Evolutionary conservation across 2,329 filamentous ascomycete genomes (phyloP), one percentile per base, ranked within the genome.

Genomic region (Amylocarpus encephaloides): DNA sequence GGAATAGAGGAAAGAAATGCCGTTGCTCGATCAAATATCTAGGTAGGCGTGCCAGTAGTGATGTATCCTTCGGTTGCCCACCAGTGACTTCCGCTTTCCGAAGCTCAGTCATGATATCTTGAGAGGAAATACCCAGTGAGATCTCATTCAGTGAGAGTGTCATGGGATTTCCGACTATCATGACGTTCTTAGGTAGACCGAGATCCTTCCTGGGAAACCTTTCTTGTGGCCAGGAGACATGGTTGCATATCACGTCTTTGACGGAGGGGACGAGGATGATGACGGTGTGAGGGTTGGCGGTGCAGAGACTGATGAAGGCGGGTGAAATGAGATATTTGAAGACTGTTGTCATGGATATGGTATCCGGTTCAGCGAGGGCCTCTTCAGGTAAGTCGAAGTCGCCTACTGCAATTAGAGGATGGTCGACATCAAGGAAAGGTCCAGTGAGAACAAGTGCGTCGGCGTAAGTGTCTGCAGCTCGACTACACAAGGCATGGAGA

Each of bases 391-490:
- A 75, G 62, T 92, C 81, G 64, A 92, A 85, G 69, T 92, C 86
- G 56, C 89, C 85, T 13, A 80, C 78, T 19, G 89, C 88, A 48
- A 98, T 79, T 22, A 94, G 74, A 0, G 93, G 92, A 66, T 98
- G 93, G 60, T 96, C 90, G 33, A 86, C 76, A 66, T 97, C 93
- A 58, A 98, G 76, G 66, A 98, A 96, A 0, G 93, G 93, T 0
- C 93, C 93, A 3, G 80, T 74, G 7, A 98, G 75, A 39, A 97
- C 77, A 26, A 98, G 71, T 2, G 81, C 80, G 66, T 98, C 93
- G 10, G 85, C 86, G 56, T 80, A 83, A 18, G 77, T 79, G 56
- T 88, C 82, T 13, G 82, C 82, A 7, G 91, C 90, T 61, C 85
- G 83, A 58, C 79, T 78, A 65, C 92, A 92, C 13, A 98, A 76